Evolutionary conservation across 345 rosid genomes (phyloP).

Genomic region (Eucalyptus sideroxylon): DNA sequence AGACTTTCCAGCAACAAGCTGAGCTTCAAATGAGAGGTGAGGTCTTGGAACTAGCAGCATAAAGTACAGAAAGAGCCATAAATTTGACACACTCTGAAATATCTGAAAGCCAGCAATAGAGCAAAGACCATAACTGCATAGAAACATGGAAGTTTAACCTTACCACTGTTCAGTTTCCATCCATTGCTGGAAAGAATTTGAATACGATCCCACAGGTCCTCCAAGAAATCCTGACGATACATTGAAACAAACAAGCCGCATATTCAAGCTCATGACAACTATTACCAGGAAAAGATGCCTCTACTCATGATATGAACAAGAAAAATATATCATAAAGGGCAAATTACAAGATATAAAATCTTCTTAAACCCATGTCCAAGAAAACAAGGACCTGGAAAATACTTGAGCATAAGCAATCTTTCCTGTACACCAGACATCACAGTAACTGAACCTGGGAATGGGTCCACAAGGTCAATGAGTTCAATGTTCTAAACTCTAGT

Average conservation of each 20-base stretch:
- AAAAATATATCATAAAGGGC: not conserved
- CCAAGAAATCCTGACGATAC: conserved; percentile 75
- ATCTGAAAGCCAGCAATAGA: not conserved
- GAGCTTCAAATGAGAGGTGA: conserved; percentile 97
- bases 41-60: conserved; percentile 74
- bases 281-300: not conserved
- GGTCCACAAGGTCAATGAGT: not conserved
- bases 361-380: not conserved
- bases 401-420: not conserved
- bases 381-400: not conserved
- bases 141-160: not conserved
- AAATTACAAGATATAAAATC: not conserved
- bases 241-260: not conserved
- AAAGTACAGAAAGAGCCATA: not conserved
- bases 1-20: conserved; percentile 93
- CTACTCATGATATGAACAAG: not conserved
- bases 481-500: not conserved
- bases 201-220: conserved; percentile 78
- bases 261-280: not conserved
- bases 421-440: not conserved
- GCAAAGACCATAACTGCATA: not conserved
- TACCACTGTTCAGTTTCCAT: conserved; percentile 97
- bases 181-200: conserved; percentile 65
- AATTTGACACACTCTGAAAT: not conserved
- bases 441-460: not conserved